A percentile compares a stretch with the other conserved stretches of the same genome.
Conservation (phyloP, 2,329 filamentous ascomycete species). For the Coniochaeta pulveracea region DNA sequence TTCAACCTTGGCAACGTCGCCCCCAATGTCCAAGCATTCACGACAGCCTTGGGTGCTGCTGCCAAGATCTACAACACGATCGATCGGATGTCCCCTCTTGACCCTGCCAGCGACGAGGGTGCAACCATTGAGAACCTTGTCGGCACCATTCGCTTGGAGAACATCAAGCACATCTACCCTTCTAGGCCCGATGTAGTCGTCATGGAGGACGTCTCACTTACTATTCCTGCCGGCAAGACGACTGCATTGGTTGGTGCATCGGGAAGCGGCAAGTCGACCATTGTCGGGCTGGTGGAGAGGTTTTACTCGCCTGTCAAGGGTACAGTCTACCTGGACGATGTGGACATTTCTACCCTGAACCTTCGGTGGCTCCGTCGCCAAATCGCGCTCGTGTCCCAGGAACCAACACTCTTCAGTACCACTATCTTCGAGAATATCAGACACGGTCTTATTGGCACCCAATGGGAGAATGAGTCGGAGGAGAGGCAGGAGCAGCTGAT, state of each 20-base stretch:
- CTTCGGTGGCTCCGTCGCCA: conserved; percentile 86
- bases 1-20: conserved; percentile 83
- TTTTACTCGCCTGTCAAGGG: conserved; percentile 89
- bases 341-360: conserved; percentile 71
- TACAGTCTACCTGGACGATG: conserved; percentile 67
- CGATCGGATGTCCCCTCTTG: conserved; percentile 74
- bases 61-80: conserved; percentile 92
- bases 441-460: conserved; percentile 82
- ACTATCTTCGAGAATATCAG: conserved; percentile 84
- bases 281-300: conserved; percentile 83
- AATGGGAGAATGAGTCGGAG: conserved; percentile 54
- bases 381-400: conserved; percentile 85
- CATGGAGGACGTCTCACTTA: conserved; percentile 71
- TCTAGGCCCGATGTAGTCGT: conserved; percentile 83
- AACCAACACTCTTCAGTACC: conserved; percentile 81
- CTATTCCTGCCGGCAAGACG: conserved; percentile 79
- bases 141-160: conserved; percentile 69
- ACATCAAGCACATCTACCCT: conserved; percentile 89
- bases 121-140: conserved; percentile 59
- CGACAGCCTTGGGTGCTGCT: conserved; percentile 70
- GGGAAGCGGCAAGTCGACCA: conserved; percentile 88
- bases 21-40: conserved; percentile 79
- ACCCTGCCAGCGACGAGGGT: conserved; percentile 63
- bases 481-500: conserved; percentile 63
- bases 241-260: conserved; percentile 91